Base-by-base conservation (phyloP, 495 filamentous ascomycete species). In the Opeltia flavorubescens region DNA sequence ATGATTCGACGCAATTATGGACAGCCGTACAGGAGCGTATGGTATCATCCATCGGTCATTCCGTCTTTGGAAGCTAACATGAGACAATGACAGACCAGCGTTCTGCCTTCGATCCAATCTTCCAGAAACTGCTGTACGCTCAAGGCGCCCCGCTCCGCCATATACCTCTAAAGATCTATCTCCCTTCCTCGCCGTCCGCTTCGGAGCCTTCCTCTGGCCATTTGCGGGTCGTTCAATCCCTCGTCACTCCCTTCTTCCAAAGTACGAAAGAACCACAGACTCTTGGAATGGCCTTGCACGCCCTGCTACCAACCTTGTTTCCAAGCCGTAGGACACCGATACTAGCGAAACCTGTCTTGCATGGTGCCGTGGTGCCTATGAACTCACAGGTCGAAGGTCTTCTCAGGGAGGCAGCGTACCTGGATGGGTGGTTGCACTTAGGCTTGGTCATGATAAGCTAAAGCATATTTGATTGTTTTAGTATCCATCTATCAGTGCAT, bases 401-500 rank as follows among this genome's bases (percentile, higher is more conserved):
- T 26, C 80, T 89, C 59, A 68, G 80, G 33, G 79, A 76, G 44
- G 84, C 83, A 13, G 76, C 86, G 0, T 96, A 96, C 64, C 77
- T 84, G 0, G 91, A 98, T 63, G 91, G 91, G 1, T 98, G 89
- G 80, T 59, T 94, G 17, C 85, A 89, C 66, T 59, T 96, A 11
- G 83, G 84, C 34, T 74, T 98, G 5, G 70, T 80, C n/a, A 84
- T 94, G 81, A 68, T 83, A 57, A 69, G 61, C 27, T 66, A 52
- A 66, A 23, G 20, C 18, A 41, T 17, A 31, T 6, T 31, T 13
- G 6, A 31, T 31, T 13, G 29, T 31, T 13, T 31, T 13, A 31
- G 6, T 31, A 31, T 13, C 29, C 13, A 6, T 31, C 6, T 13
- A 31, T 31, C 29, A 31, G n/a, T n/a, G 9, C 18, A 41, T 9